Base-by-base conservation (phyloP, 257 asterid species). In the Ocimum tenuiflorum region DNA sequence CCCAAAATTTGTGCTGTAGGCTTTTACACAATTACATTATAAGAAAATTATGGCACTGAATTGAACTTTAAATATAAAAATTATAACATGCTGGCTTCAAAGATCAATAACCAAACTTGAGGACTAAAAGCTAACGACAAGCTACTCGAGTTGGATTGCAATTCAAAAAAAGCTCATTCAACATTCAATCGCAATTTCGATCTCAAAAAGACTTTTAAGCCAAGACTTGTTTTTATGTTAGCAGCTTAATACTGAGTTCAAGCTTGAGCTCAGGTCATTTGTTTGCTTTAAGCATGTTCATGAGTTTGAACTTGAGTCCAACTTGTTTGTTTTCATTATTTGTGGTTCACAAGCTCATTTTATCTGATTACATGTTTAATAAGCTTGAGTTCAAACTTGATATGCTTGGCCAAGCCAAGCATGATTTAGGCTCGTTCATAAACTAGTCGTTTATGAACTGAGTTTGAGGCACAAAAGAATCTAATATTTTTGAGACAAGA, bases 1-100 rank as follows among this genome's bases (percentile, higher is more conserved):
- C 29, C 3, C 29, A 64, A 42, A 18, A 19, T 38, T 14, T 35
- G 24, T 60, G 48, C 31, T 4, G 45, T 15, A 60, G 52, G 67
- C 14, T 51, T 51, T 36, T 24, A 38, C 55, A 69, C 29, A 55
- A 64, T 0, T 39, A 29, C 33, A 45, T 29, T 29, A 4, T 27
- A 27, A 24, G 41, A 23, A 14, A 65, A 67, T 56, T 22, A 42
- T 60, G 42, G 57, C 63, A 43, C 13, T 39, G 17, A 63, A 3
- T 9, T 33, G 7, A 18, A 13, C 17, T 11, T 57, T 13, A 59
- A 58, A 20, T 23, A 53, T 54, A 46, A 42, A 23, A 17, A 55
- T 63, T 35, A 8, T 55, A 54, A 10, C 29, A 74, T 46, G 75
- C 50, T 54, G 7, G 42, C 51, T 17, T 19, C 18, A 53, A 42